phyloP scores from a whole-genome alignment of 2,329 filamentous ascomycete species.

The Dothistroma pini region DNA sequence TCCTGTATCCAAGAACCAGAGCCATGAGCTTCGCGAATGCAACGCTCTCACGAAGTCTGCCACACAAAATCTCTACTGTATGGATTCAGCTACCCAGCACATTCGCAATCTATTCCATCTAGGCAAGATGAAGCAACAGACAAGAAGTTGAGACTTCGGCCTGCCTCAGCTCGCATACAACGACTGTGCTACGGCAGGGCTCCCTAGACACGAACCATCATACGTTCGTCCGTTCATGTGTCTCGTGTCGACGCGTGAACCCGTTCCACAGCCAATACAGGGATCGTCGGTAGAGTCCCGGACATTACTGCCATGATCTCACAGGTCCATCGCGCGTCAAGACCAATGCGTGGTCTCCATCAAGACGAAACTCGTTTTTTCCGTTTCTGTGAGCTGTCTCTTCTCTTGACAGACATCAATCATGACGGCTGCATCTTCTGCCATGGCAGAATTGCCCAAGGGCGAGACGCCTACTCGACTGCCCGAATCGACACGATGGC shows the following conservation, averaged over 20 bases:
- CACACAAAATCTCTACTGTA: not conserved
- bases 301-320: slow-evolving; percentile 3
- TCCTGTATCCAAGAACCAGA: not conserved
- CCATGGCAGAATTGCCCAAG: slow-evolving; percentile 1
- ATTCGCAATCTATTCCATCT: not conserved
- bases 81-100: not conserved
- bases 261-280: not conserved
- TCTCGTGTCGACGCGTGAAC: not conserved
- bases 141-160: not conserved
- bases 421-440: slow-evolving; percentile 2
- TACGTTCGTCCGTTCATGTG: not conserved
- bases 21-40: not conserved
- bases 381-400: not conserved
- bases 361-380: not conserved
- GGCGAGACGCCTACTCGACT: not conserved
- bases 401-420: not conserved
- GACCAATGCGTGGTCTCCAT: not conserved
- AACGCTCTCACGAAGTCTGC: not conserved
- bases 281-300: not conserved
- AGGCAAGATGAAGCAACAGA: not conserved
- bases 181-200: not conserved
- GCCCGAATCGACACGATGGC: not conserved
- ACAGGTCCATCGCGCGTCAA: slow-evolving; percentile 2
- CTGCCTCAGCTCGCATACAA: not conserved
- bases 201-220: not conserved